Base-by-base conservation (phyloP, 805 yeast species). In the Candida michaelii region DNA sequence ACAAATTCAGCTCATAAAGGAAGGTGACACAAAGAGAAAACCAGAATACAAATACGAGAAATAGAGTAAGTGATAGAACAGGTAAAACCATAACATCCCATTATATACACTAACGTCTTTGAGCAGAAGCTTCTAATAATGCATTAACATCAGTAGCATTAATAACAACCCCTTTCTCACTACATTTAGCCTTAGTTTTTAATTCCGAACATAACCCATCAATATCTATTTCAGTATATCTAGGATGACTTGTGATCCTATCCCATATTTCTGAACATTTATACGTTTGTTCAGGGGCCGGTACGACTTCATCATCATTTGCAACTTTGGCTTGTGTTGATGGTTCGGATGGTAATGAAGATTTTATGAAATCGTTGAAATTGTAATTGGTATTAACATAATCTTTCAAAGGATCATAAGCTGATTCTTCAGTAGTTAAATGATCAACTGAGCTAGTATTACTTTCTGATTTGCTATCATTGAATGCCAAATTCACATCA, bases 231-330 rank as follows among this genome's bases (percentile, higher is more conserved):
- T 90, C 97, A 4, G 93, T 81, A 63, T 90, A 93, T 59, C 85
- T 80, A 25, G 99, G 98, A 71, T 93, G 98, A 16, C 93, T 65
- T 1, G 97, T 86, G 29, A 93, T 85, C 57, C 98, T 77, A 63
- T 91, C 98, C 99, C 99, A 93, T 12, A 91, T 84, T 52, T 89
- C 97, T 0, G 95, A 79, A 63, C 99, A 93, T 56, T 80, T 80
- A 50, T 80, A 59, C 11, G 76, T 71, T 13, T 63, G 65, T 44
- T 81, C 84, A 7, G 79, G 84, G 4, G 84, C 77, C 5, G 95
- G 95, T 3, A 88, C 90, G 21, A 80, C 77, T 43, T 60, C 71
- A 25, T 67, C 70, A 33, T 56, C 61, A 15, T 41, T 43, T 16
- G 39, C 43, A 10, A 18, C 11, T 8, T 43, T 45, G 7, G n/a